phyloP scores from a whole-genome alignment of 352 stramenopile genomes.

The Globisporangium irregulare region DNA sequence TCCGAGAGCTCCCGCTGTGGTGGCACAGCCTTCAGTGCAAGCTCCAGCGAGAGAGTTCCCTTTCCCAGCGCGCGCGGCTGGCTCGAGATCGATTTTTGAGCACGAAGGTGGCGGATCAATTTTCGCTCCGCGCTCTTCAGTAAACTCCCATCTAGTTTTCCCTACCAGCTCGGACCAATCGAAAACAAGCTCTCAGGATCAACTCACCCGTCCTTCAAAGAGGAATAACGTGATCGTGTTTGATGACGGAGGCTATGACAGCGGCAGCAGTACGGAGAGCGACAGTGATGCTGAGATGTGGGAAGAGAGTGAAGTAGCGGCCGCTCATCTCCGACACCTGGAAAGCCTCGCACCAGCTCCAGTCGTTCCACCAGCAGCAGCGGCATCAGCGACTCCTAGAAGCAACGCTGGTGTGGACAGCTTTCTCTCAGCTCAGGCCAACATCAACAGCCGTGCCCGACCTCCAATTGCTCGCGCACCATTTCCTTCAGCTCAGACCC shows the following conservation, averaged over 20 bases:
- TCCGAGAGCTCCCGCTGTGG: neutral
- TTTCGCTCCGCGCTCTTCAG: slow-evolving; percentile 1
- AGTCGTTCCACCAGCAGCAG: neutral
- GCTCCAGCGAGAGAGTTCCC: slow-evolving; percentile 7
- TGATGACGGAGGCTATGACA: slow-evolving; percentile 9
- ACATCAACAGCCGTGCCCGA: neutral
- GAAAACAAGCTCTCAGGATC: neutral
- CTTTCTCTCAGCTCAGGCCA: neutral
- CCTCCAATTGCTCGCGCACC: neutral
- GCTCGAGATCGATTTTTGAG: slow-evolving; percentile 9
- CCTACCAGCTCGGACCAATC: neutral
- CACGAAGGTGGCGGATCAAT: neutral
- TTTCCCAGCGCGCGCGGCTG: neutral
- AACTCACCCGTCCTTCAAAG: neutral
- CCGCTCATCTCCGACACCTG: slow-evolving; percentile 6
- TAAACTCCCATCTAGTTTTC: neutral
- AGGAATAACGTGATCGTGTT: slow-evolving; percentile 9
- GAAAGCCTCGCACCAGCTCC: neutral
- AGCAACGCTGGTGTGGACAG: neutral
- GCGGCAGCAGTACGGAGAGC: slow-evolving; percentile 14
- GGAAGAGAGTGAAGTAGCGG: slow-evolving; percentile 7
- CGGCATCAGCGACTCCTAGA: neutral
- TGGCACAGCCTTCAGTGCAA: neutral
- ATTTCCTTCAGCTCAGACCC: neutral
- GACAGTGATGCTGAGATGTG: slow-evolving; percentile 6